Conservation (phyloP, 75 land plant species). For the Selaginella tamariscina region DNA sequence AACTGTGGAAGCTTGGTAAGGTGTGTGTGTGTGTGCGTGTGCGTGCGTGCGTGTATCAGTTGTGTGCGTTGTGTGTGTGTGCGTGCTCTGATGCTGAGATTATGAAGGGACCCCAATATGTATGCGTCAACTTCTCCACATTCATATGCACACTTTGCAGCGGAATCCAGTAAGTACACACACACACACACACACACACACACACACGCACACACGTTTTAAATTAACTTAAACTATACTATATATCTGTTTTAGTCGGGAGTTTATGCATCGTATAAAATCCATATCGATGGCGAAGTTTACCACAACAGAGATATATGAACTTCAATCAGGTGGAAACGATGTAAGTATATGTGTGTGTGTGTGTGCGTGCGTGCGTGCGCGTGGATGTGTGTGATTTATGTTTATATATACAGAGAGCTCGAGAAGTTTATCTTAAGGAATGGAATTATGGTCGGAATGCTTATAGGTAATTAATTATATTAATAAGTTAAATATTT, state of each 20-base stretch:
- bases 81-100: too few species aligned
- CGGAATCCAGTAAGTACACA: constrained; percentile 79
- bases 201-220: too few species aligned
- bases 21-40: neutral
- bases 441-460: constrained; percentile 64
- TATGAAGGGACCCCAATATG: constrained; percentile 89
- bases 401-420: constrained; percentile 34
- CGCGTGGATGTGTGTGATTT: too few species aligned
- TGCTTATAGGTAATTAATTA: neutral
- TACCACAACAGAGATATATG: constrained; percentile 65
- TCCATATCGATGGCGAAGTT: constrained; percentile 98
- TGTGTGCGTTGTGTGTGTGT: too few species aligned
- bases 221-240: neutral
- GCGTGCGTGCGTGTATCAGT: too few species aligned
- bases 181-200: neutral
- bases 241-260: constrained; percentile 43
- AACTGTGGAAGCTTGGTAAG: constrained; percentile 76
- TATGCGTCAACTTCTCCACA: constrained; percentile 87
- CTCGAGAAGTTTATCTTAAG: constrained; percentile 60
- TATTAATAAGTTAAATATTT: too few species aligned
- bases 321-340: constrained; percentile 84
- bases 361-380: too few species aligned
- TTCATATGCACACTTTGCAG: constrained; percentile 95
- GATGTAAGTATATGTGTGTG: constrained; percentile 36
- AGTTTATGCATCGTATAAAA: constrained; percentile 95